Percentiles rank a stretch among this genome's conserved stretches.
Evolutionary conservation across 306 rosid genomes (phyloP).

Genomic region (Adenanthera pavonina): DNA sequence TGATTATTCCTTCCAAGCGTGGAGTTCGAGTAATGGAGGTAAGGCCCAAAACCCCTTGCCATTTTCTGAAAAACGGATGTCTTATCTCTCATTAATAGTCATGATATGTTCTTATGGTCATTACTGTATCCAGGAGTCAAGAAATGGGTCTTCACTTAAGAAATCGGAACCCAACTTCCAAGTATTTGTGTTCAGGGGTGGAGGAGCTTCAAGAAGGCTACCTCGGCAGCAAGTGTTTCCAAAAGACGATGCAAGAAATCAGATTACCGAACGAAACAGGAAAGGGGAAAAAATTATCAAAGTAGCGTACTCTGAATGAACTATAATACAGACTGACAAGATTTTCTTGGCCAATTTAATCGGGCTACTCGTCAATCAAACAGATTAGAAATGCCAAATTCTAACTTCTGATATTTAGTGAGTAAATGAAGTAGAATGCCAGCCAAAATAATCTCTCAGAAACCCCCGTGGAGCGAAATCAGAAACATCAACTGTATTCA

Average conservation of each 20-base stretch:
- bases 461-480: background rate
- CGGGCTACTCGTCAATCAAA: background rate
- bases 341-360: background rate
- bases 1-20: background rate
- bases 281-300: background rate
- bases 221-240: background rate
- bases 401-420: background rate
- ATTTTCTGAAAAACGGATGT: background rate
- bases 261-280: background rate
- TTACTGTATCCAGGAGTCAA: background rate
- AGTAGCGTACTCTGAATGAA: background rate
- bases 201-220: background rate
- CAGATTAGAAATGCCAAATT: background rate
- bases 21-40: background rate
- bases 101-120: background rate
- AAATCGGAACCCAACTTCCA: constrained; percentile 1
- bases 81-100: background rate
- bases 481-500: background rate
- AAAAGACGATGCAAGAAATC: background rate
- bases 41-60: background rate
- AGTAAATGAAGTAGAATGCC: background rate
- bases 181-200: background rate
- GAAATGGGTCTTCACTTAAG: background rate
- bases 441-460: background rate
- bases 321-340: background rate